Evolutionary conservation across 106 monocot genomes (phyloP), one percentile per base, ranked within the genome.

Genomic region (Phalaenopsis equestris): DNA sequence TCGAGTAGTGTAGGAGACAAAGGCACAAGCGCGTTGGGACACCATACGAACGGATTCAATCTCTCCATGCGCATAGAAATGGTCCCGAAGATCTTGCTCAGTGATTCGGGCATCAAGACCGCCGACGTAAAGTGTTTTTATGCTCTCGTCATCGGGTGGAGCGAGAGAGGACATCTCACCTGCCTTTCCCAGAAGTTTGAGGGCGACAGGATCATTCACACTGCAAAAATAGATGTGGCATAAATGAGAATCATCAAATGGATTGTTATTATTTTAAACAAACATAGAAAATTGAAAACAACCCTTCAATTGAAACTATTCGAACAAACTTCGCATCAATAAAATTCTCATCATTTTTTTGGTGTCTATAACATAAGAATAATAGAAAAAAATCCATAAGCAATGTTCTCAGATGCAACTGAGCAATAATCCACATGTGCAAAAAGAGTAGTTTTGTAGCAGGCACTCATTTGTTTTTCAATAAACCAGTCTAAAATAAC

Each of bases 61-160:
- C 86, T 99, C 99, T 10, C 99, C 99, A 46, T 95, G 93, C 6
- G 89, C 93, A 36, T 99, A 99, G 82, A 99, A 99, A 2, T 93
- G 85, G 77, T 99, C 99, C 49, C 87, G 82, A 46, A 99, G 90
- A 79, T 99, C 99, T 64, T 99, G 99, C 78, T 99, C 99, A 0
- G 88, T 88, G 64, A 99, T 82, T 8, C 95, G 80, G 5, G 83
- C 90, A 78, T 99, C 91, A 23, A 99, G 90, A 8, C 99, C 99
- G 2, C 99, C 95, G 3, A 99, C 90, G n/a, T 99, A 99, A 11
- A 99, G 93, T 19, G 99, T 99, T 67, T 82, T 90, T 80, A 99
- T 93, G 83, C 85, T 88, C 82, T 99, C 99, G 56, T 99, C 99
- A 9, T 99, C 99, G 0, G 99, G 99, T 43, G 99, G 93, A 57